phyloP scores from a whole-genome alignment of 2,329 filamentous ascomycete genomes.

The Pyrenophora teres region DNA sequence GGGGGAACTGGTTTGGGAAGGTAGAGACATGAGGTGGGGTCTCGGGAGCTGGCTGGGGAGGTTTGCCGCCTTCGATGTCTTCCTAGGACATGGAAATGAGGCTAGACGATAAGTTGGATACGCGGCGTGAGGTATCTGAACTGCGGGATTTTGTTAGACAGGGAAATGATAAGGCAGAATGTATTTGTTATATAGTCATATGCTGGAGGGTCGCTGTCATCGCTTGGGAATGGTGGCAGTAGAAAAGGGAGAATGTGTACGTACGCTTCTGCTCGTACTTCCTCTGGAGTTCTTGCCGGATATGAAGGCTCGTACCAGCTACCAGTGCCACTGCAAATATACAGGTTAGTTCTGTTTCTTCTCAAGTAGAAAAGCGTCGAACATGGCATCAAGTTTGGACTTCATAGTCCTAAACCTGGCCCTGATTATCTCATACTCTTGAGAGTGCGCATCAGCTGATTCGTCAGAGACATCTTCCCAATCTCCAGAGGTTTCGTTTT shows the following conservation, averaged over 20 bases:
- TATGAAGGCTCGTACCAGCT: not conserved
- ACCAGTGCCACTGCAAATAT: not conserved
- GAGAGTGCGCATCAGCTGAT: not conserved
- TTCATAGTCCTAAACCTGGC: not conserved
- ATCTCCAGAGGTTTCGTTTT: not conserved
- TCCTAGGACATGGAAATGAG: not conserved
- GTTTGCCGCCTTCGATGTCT: not conserved
- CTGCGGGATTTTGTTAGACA: not conserved
- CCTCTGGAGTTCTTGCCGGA: constrained; percentile 1
- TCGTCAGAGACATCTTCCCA: constrained; percentile 1
- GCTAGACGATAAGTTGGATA: constrained; percentile 2
- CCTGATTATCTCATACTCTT: not conserved
- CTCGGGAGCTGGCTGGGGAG: not conserved
- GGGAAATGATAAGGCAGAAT: no score
- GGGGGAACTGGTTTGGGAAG: constrained; percentile 3
- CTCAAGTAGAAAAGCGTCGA: not conserved
- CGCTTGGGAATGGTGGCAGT: not conserved
- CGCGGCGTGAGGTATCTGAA: not conserved
- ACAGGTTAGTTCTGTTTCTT: not conserved
- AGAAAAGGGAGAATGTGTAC: not conserved
- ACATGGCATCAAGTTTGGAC: no score
- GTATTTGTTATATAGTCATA: no score
- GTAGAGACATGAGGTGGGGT: not conserved
- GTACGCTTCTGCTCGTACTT: constrained; percentile 9
- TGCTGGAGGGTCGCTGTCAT: no score